These are phyloP conservation scores for Psilocybe cubensis DNA, from an alignment of 768 basidiomycete genomes.

Conservation along the genomic window DNA sequence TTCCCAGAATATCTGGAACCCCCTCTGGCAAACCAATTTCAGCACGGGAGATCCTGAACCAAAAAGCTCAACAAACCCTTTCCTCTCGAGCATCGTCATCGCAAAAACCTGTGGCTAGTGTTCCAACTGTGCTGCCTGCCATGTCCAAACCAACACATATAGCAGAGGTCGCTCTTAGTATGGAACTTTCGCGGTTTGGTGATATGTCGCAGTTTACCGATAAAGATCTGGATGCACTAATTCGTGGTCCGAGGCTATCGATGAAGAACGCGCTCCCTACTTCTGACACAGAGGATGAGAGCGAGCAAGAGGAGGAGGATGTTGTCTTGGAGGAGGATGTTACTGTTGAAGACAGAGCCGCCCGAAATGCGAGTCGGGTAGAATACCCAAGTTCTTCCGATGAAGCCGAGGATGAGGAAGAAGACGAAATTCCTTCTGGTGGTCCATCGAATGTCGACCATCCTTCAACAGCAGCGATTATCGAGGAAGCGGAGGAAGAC, in stretches of 20 bases:
- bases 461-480: background rate
- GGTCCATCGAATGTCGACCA: background rate
- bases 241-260: slow-evolving; percentile 39
- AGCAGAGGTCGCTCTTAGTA: background rate
- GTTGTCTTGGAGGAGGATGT: slow-evolving; percentile 39
- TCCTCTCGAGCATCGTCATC: slow-evolving; percentile 4
- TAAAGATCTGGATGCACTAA: slow-evolving; percentile 38
- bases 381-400: slow-evolving; percentile 33
- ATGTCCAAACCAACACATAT: background rate
- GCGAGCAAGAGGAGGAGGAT: slow-evolving; percentile 37
- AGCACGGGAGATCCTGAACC: background rate
- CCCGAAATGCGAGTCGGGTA: slow-evolving; percentile 6
- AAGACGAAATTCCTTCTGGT: slow-evolving; percentile 10
- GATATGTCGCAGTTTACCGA: slow-evolving; percentile 28
- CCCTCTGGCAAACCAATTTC: slow-evolving; percentile 3
- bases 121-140: background rate
- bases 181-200: slow-evolving; percentile 13
- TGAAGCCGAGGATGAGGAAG: slow-evolving; percentile 38
- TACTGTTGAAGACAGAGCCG: slow-evolving; percentile 12
- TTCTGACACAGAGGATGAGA: slow-evolving; percentile 40
- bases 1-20: background rate
- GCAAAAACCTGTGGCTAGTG: background rate
- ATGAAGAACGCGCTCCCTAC: slow-evolving; percentile 30
- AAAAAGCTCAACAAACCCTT: slow-evolving; percentile 4
- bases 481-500: background rate